Base-by-base conservation (phyloP, 2,329 filamentous ascomycete genomes). In the Dothideomycetes sp. region DNA sequence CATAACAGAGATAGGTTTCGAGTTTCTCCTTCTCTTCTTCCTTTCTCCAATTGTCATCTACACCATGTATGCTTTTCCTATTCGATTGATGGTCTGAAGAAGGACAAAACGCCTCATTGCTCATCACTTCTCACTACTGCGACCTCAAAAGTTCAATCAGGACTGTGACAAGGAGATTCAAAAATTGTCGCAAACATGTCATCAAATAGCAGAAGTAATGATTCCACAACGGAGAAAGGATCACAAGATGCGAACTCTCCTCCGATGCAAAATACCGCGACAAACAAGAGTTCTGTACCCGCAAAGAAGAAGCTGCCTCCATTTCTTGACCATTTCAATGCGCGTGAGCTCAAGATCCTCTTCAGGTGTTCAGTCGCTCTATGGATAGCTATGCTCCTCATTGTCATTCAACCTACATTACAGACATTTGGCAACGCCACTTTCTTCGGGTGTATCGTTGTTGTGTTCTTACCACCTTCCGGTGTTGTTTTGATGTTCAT, bases 251-350 rank as follows among this genome's bases (percentile, higher is more conserved):
- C 19, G 19, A 31, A 23, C 3, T 25, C 28, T 19, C 15, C 36
- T 8, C 18, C 22, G 1, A 7, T 40, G 37, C 37, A 40, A 11
- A 5, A 40, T 20, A 40, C 37, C 20, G 6, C 36, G 29, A 9
- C 36, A 11, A 25, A 4, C n/a, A 29, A 27, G 13, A 6, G 8
- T 15, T 13, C 27, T 13, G 16, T 7, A 7, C 5, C 27, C 11
- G 25, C 34, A 19, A 44, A 45, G 31, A 35, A 5, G 18, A 38
- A 41, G 25, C 31, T 45, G 2, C 43, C 43, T 3, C 35, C 31
- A 5, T 41, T 45, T n/a, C 24, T 45, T 15, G 43, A 45, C 22
- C 43, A 45, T 25, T 45, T 45, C 36, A 45, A 45, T 28, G 36
- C 43, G 12, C 35, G 36, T 18, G 43, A 45, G n/a, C 43, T 45